Percentiles rank a stretch among this genome's conserved stretches.
phyloP scores from a whole-genome alignment of 768 basidiomycete species.

The Tubosaeta sp. region DNA sequence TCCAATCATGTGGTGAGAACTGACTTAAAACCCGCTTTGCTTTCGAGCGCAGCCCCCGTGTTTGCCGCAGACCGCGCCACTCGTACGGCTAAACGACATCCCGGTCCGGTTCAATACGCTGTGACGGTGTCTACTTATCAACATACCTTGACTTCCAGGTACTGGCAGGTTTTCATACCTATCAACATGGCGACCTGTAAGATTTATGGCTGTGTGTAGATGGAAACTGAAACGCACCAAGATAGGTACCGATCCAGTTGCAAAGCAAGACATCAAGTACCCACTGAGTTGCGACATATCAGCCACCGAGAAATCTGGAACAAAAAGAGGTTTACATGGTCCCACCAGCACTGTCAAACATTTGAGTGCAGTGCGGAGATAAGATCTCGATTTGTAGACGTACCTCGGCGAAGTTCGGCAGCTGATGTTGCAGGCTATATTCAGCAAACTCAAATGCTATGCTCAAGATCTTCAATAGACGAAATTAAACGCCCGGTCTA shows the following conservation, averaged over 20 bases:
- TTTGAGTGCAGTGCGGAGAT: constrained; percentile 19
- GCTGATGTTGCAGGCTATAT: constrained; percentile 82
- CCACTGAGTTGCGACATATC: constrained; percentile 50
- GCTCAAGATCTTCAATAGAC: constrained; percentile 62
- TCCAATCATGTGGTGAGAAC: constrained; percentile 86
- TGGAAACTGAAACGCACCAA: constrained; percentile 44
- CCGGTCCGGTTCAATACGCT: not conserved
- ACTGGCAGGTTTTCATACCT: constrained; percentile 88
- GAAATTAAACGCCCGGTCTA: constrained; percentile 7
- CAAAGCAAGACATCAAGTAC: constrained; percentile 81
- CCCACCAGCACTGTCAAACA: constrained; percentile 78
- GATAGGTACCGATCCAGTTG: constrained; percentile 84
- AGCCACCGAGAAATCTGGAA: constrained; percentile 6
- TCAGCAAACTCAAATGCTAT: constrained; percentile 87
- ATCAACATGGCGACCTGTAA: constrained; percentile 14
- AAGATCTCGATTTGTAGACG: constrained; percentile 21
- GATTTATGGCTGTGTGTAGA: constrained; percentile 8
- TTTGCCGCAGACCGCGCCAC: constrained; percentile 81
- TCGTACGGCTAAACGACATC: constrained; percentile 58
- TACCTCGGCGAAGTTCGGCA: constrained; percentile 87
- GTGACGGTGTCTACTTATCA: not conserved
- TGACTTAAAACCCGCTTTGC: constrained; percentile 77
- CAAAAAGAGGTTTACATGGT: constrained; percentile 57
- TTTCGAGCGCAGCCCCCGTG: constrained; percentile 72
- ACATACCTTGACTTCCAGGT: constrained; percentile 78